phyloP scores from a whole-genome alignment of 2,329 filamentous ascomycete genomes.

The Scopulariopsis brevicaulis region DNA sequence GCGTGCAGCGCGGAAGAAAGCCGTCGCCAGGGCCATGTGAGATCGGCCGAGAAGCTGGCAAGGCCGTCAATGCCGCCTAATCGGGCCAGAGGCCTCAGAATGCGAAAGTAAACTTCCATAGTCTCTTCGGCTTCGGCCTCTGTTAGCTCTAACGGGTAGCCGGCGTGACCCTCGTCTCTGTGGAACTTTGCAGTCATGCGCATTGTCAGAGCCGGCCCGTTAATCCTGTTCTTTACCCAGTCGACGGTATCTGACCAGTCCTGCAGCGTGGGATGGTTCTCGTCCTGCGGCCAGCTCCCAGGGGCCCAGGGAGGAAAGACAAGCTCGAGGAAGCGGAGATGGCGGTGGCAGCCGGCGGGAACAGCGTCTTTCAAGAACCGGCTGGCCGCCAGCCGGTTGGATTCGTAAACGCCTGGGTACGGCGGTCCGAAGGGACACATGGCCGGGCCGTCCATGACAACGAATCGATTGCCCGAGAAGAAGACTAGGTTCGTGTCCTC shows the following conservation, averaged over 20 bases:
- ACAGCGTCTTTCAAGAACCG: not conserved
- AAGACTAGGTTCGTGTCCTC: not conserved
- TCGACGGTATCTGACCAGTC: not conserved
- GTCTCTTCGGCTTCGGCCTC: not conserved
- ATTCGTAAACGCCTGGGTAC: not conserved
- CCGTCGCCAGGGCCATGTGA: not conserved
- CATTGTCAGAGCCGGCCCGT: not conserved
- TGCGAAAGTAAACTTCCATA: not conserved
- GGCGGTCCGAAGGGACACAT: not conserved
- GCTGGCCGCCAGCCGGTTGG: not conserved
- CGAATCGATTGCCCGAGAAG: not conserved
- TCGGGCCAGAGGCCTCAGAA: not conserved
- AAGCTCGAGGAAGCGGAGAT: not conserved
- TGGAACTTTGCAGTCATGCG: not conserved
- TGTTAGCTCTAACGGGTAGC: not conserved
- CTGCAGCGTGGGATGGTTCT: not conserved
- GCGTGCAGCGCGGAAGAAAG: not conserved
- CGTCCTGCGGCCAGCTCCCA: not conserved
- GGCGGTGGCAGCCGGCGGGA: not conserved
- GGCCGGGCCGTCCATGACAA: not conserved
- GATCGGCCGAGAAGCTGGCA: not conserved
- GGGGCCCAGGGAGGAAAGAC: not conserved
- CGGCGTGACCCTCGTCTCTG: not conserved
- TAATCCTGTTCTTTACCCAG: not conserved
- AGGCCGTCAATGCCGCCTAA: not conserved